These are phyloP conservation scores for Tripterygium wilfordii DNA, from an alignment of 177 flowering plant species.

Conservation along the genomic window DNA sequence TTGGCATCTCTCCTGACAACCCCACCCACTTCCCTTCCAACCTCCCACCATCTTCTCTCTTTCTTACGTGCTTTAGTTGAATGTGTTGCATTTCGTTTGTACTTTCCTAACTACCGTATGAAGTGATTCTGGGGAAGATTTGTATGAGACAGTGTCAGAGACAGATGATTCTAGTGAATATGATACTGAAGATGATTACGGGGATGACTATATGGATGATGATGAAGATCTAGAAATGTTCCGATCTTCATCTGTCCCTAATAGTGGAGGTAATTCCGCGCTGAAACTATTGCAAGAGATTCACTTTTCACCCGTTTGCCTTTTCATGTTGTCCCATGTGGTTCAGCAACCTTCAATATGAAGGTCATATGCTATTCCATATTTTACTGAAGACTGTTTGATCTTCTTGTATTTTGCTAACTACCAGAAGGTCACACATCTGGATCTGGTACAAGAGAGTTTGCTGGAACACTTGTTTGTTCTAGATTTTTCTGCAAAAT, in stretches of 20 bases:
- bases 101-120: constrained; percentile 20
- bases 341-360: too few species aligned
- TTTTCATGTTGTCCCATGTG: constrained; percentile 1
- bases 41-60: not conserved
- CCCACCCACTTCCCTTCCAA: not conserved
- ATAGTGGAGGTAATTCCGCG: constrained; percentile 93
- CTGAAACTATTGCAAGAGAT: not conserved
- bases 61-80: not conserved
- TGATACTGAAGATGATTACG: constrained; percentile 53
- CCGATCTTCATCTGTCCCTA: constrained; percentile 44
- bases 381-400: too few species aligned
- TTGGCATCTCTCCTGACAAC: too few species aligned
- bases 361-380: too few species aligned
- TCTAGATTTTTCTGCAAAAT: too few species aligned
- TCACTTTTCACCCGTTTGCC: not conserved
- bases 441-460: too few species aligned
- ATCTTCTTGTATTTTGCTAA: too few species aligned
- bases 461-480: too few species aligned
- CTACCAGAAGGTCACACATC: too few species aligned
- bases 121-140: constrained; percentile 78
- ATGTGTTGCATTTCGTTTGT: not conserved
- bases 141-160: constrained; percentile 50
- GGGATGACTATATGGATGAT: constrained; percentile 49
- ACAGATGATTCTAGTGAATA: constrained; percentile 47
- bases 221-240: constrained; percentile 35